Evolutionary conservation across 2,329 filamentous ascomycete genomes (phyloP), one percentile per base, ranked within the genome.

Genomic region (Fusarium stilboides): DNA sequence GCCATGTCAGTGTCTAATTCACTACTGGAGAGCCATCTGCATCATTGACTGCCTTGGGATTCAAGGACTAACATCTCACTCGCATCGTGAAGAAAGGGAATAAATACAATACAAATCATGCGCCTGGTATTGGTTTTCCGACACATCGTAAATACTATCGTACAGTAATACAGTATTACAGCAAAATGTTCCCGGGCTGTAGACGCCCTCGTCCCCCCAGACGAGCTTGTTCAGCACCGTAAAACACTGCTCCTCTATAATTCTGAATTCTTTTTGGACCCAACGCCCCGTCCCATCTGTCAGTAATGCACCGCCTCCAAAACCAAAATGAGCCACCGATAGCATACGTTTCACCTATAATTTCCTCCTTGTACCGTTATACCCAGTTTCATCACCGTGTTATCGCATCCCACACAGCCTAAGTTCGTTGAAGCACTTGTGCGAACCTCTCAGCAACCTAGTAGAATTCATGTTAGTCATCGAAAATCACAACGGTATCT

Each of bases 161-260:
- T 80, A 80, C 78, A 80, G 72, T 74, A 72, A 77, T 80, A 77
- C 78, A 75, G 72, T 74, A 76, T 79, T 79, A 79, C 72, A 74
- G 73, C 71, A 68, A 68, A 45, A 71, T 70, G 61, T 62, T 68
- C 44, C 56, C 37, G 49, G 50, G 51, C 63, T 37, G 33, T 43
- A 37, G 49, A 59, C 51, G 53, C 56, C 22, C 69, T 58, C 61
- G 63, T 61, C 68, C 71, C 75, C 73, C 76, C 71, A 71, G 74
- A 70, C 69, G 69, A 76, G 69, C 65, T 70, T 56, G 60, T 43
- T 68, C 51, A 39, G 40, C 36, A 36, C 42, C 54, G 40, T 46
- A 56, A 42, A 57, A 65, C 72, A 74, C 60, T 64, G 64, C 70
- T 60, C 66, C 50, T 75, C 73, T 75, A 75, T 75, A 73, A 59